Evolutionary conservation across 2,329 filamentous ascomycete genomes (phyloP).

Genomic region (Ceratocystiopsis sp.): DNA sequence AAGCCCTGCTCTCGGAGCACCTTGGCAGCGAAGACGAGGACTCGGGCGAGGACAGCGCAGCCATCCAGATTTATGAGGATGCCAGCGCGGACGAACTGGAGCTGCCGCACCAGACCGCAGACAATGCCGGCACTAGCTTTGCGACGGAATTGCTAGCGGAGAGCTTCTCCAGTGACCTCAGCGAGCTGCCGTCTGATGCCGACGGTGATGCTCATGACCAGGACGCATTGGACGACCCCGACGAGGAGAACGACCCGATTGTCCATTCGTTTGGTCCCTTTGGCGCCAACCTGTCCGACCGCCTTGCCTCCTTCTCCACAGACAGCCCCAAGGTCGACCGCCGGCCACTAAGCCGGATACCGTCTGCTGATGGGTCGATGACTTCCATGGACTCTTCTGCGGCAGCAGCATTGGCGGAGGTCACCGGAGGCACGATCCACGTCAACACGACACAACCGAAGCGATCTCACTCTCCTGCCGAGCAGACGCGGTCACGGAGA

Average conservation of each 20-base stretch:
- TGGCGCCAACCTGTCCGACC: constrained; percentile 67
- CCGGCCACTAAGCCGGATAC: constrained; percentile 4
- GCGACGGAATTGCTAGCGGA: constrained; percentile 28
- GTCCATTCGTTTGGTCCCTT: constrained; percentile 85
- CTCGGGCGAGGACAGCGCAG: constrained; percentile 19
- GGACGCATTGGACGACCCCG: constrained; percentile 52
- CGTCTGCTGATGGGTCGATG: constrained; percentile 8
- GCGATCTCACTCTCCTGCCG: too few species aligned
- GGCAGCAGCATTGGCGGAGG: neutral
- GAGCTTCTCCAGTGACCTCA: constrained; percentile 41
- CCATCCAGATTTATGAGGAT: constrained; percentile 58
- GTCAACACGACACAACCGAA: neutral
- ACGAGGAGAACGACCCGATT: constrained; percentile 90
- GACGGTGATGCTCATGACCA: constrained; percentile 41
- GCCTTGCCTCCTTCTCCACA: constrained; percentile 62
- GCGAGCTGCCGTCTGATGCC: constrained; percentile 26
- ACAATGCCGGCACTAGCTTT: constrained; percentile 25
- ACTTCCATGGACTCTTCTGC: constrained; percentile 5
- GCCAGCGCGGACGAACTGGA: constrained; percentile 37
- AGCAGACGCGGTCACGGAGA: neutral
- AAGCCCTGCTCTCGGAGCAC: constrained; percentile 23
- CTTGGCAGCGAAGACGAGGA: constrained; percentile 12
- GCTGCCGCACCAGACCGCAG: constrained; percentile 18
- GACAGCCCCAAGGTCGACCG: constrained; percentile 38
- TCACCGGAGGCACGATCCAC: neutral